Evolutionary conservation across 176 grass and related monocot species (phyloP).

Genomic region (Miscanthus lutarioriparius): DNA sequence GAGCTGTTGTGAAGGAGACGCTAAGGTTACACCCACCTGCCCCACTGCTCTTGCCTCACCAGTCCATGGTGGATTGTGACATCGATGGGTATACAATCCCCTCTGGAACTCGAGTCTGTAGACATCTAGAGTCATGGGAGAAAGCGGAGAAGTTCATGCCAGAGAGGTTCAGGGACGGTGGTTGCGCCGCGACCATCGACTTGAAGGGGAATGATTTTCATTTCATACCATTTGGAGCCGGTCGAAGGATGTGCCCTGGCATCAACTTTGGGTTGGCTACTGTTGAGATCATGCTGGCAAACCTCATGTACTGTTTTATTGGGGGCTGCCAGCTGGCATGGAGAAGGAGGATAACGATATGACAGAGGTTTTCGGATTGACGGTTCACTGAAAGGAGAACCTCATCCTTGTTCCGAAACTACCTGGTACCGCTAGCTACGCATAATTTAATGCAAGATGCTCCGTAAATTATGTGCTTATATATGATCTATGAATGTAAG

Average conservation of each 20-base stretch:
- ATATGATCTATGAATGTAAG: no score
- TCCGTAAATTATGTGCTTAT: neutral
- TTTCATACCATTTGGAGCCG: neutral
- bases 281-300: neutral
- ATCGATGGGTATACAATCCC: neutral
- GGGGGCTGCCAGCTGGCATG: neutral
- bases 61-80: neutral
- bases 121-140: neutral
- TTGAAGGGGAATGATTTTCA: neutral
- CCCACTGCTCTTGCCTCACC: neutral
- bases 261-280: neutral
- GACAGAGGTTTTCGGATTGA: neutral
- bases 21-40: neutral
- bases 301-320: neutral
- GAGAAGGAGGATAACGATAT: neutral
- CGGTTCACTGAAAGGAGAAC: neutral
- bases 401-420: neutral
- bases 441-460: neutral
- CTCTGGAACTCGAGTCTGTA: neutral
- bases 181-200: neutral
- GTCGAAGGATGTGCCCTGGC: neutral
- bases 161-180: neutral
- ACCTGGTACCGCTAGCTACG: neutral
- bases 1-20: neutral
- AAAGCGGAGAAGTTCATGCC: neutral